Base-by-base conservation (phyloP, 768 basidiomycete species). In the Fomitopsis pulvina region DNA sequence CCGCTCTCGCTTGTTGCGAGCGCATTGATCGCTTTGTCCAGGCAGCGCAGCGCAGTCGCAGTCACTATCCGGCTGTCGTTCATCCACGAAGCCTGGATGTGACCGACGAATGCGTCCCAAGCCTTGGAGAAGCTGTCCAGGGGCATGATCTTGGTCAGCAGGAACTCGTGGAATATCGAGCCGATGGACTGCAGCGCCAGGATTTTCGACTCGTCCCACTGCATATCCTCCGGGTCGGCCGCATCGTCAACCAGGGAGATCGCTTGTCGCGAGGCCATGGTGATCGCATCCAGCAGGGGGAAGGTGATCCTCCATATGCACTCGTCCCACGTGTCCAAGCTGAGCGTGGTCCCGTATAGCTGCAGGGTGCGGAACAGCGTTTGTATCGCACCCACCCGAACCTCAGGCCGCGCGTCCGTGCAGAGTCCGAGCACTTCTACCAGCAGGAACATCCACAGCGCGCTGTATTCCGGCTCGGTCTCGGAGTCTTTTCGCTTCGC, bases 301-400 rank as follows among this genome's bases (percentile, higher is more conserved):
- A 95, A 91, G 11, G 89, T 81, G 50, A 97, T 78, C 62, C 85
- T 83, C 86, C 90, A 92, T n/a, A 95, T 73, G 52, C 92, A 92
- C 47, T 89, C 81, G 37, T 87, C 81, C 95, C 95, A 99, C 0
- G 87, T 88, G 5, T 83, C 83, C 32, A 77, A 62, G 59, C 84
- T 87, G 44, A 99, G 71, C 0, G 85, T 90, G 7, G 83, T 81
- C 2, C 95, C 95, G 61, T 99, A 97, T 9, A 97, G 74, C 65
- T 95, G 92, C 70, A 97, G 80, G 2, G 92, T 90, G 42, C 94
- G 78, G 69, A 96, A 98, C 47, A 99, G 64, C 1, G 94, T 97
- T 66, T 96, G 93, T 40, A 97, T 94, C 9, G 95, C 93, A 1
- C 92, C 92, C 55, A 88, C 87, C 16, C 94, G 80, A 0, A 95